Evolutionary conservation across 2,329 filamentous ascomycete genomes (phyloP).

Genomic region (Pseudogymnoascus sp.): DNA sequence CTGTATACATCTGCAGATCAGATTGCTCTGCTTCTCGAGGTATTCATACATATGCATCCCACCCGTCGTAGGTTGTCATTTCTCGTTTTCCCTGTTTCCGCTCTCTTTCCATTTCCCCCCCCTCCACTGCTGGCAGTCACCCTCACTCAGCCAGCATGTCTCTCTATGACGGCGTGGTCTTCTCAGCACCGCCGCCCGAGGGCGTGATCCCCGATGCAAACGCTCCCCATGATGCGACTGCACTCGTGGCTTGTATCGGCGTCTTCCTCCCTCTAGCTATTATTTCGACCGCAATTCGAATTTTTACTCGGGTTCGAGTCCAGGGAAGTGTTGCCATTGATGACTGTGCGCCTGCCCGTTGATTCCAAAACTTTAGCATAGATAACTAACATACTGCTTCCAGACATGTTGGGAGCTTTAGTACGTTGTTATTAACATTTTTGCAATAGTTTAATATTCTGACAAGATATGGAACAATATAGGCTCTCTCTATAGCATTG

Average conservation of each 20-base stretch:
- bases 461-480: background rate
- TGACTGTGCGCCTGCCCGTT: constrained; percentile 14
- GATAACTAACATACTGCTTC: background rate
- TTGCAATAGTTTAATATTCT: background rate
- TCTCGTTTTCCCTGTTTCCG: background rate
- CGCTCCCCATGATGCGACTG: constrained; percentile 10
- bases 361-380: background rate
- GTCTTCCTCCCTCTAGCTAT: constrained; percentile 17
- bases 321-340: constrained; percentile 15
- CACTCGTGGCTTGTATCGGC: constrained; percentile 12
- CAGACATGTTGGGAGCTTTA: constrained; percentile 12
- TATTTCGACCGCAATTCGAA: constrained; percentile 10
- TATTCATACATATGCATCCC: background rate
- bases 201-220: constrained; percentile 12
- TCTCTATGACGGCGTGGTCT: constrained; percentile 15
- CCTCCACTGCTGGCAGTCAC: background rate
- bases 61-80: background rate
- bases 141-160: constrained; percentile 14
- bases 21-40: background rate
- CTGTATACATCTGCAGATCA: background rate
- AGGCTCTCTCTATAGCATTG: constrained; percentile 8
- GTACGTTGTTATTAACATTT: background rate
- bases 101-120: background rate
- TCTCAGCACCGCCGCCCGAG: constrained; percentile 14
- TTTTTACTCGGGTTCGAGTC: constrained; percentile 16